Evolutionary conservation across 495 filamentous ascomycete species (phyloP).

Genomic region (Friedmanniomyces endolithicus): DNA sequence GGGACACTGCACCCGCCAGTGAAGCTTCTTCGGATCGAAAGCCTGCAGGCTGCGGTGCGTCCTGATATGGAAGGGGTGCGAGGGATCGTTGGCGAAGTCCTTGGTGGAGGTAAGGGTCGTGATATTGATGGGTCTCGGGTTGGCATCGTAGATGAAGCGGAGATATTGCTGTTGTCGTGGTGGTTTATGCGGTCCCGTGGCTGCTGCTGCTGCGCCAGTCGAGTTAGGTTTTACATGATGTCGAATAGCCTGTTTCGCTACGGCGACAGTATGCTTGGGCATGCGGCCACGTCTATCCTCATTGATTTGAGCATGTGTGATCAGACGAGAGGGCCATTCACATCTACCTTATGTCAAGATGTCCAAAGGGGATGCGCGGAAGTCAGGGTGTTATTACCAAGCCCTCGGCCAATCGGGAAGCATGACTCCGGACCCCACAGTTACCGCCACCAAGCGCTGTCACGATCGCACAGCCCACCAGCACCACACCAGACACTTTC

Average conservation of each 20-base stretch:
- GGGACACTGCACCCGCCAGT: conserved; percentile 25
- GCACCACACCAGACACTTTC: background rate
- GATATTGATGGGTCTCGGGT: conserved; percentile 2
- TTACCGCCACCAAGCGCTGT: conserved; percentile 1
- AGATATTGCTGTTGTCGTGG: background rate
- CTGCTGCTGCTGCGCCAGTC: background rate
- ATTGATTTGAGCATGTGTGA: too few relatives aligned
- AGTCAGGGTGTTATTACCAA: background rate
- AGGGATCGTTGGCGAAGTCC: conserved; percentile 4
- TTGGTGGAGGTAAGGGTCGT: background rate
- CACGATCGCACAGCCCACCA: background rate
- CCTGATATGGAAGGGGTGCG: conserved; percentile 13
- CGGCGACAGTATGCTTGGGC: background rate
- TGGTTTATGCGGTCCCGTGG: background rate
- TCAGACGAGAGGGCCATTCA: too few relatives aligned
- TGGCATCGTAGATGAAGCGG: background rate
- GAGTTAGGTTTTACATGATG: background rate
- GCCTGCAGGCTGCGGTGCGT: conserved; percentile 12
- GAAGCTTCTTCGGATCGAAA: conserved; percentile 24
- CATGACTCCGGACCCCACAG: background rate
- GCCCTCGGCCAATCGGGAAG: background rate
- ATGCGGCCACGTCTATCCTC: too few relatives aligned
- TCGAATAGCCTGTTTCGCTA: background rate
- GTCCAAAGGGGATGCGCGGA: background rate
- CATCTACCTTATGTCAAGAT: too few relatives aligned